Evolutionary conservation across 352 stramenopile species (phyloP).

Genomic region (Blastocystis sp.): DNA sequence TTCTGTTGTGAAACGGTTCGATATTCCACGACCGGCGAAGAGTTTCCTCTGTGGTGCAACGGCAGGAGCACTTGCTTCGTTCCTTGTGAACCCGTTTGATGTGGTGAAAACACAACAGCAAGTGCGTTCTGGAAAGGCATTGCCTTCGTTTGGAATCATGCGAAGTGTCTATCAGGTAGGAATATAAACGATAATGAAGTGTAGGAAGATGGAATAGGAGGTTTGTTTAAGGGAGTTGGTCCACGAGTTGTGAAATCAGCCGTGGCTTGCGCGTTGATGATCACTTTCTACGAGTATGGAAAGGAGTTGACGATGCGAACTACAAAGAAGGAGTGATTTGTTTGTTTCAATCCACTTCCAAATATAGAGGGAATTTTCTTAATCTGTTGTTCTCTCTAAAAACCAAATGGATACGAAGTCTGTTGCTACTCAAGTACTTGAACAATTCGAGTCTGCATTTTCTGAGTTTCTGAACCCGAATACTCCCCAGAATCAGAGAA

Average conservation of each 20-base stretch:
- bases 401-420: conserved; percentile 2
- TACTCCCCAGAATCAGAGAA: conserved; percentile 47
- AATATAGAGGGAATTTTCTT: neutral
- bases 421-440: conserved; percentile 24
- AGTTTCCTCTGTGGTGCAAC: conserved; percentile 60
- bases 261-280: conserved; percentile 56
- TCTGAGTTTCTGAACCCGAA: conserved; percentile 28
- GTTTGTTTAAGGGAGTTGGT: conserved; percentile 59
- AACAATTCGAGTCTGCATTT: conserved; percentile 51
- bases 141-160: conserved; percentile 62
- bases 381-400: neutral
- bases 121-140: conserved; percentile 58
- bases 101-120: conserved; percentile 62
- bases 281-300: conserved; percentile 62
- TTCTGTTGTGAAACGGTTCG: conserved; percentile 26
- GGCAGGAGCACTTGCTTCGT: conserved; percentile 50
- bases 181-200: neutral
- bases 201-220: conserved; percentile 47
- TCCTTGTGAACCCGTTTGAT: conserved; percentile 62
- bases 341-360: conserved; percentile 22
- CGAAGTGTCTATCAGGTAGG: conserved; percentile 18
- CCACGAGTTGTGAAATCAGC: conserved; percentile 58
- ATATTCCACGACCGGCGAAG: conserved; percentile 43
- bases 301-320: conserved; percentile 30
- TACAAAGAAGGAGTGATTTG: conserved; percentile 37